Evolutionary conservation across 495 filamentous ascomycete species (phyloP), one percentile per base, ranked within the genome.

Genomic region (Delitschia confertaspora): DNA sequence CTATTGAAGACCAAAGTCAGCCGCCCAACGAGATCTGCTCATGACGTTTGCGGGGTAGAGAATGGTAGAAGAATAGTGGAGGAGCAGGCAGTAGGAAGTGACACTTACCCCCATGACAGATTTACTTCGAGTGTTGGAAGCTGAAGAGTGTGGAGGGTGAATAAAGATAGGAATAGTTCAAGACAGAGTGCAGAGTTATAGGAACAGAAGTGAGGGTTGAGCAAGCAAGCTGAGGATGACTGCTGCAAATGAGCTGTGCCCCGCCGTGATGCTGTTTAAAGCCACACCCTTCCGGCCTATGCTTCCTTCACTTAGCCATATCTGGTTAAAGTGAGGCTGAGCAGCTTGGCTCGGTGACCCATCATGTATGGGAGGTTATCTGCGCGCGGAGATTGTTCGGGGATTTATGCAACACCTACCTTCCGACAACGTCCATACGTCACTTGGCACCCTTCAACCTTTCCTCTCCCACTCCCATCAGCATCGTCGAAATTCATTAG

Each of bases 21-120:
- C 24, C 25, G 1, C 3, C 13, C 3, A n/a, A 29, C 7, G 7
- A 7, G 7, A 29, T 7, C 26, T 18, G 4, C 6, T 9, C n/a
- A 32, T 42, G 38, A 42, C 38, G 38, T 31, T 42, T 30, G 38
- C 24, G 38, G 24, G 38, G 38, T 18, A 20, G n/a, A 2, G 10
- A 2, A 31, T 42, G 13, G 38, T 31, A 27, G 38, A 27, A 27
- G 13, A 42, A 19, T 30, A 9, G 1, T 30, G 23, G 35, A 7
- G 13, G 11, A 13, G 13, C 17, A 17, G 23, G 9, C 13, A 11
- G 3, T 6, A 9, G 3, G 17, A n/a, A 32, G 26, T 17, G 22
- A 20, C 4, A 40, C 38, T 32, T 32, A 42, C 38, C 32, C 38
- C 38, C 38, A 42, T 42, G 14, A 9, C 32, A 27, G 23, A 4